Conservation (phyloP, 2,329 filamentous ascomycete species). For the Pseudogymnoascus destructans region DNA sequence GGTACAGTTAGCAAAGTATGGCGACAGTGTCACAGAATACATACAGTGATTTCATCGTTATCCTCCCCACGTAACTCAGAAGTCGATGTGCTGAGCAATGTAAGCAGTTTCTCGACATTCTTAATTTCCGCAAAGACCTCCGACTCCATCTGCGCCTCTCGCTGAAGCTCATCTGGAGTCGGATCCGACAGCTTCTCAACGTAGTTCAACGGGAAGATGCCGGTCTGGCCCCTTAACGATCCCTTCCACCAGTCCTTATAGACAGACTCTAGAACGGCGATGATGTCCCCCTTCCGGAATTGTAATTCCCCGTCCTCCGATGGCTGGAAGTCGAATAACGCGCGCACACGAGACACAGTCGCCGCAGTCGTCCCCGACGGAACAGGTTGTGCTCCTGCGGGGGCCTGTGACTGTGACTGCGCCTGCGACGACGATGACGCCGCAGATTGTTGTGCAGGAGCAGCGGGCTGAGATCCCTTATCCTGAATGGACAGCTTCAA, state of each 20-base stretch:
- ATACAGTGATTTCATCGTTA: conserved; percentile 87
- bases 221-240: conserved; percentile 82
- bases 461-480: conserved; percentile 49
- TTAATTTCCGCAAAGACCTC: conserved; percentile 67
- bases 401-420: conserved; percentile 29
- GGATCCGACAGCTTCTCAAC: conserved; percentile 95
- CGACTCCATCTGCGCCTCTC: conserved; percentile 88
- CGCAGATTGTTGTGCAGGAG: conserved; percentile 23
- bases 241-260: conserved; percentile 99
- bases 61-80: conserved; percentile 72
- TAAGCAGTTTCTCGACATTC: conserved; percentile 71
- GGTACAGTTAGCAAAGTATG: conserved; percentile 24
- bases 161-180: conserved; percentile 83
- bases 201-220: conserved; percentile 97
- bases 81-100: conserved; percentile 77
- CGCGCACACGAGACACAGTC: conserved; percentile 86
- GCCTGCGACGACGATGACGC: conserved; percentile 29
- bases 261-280: conserved; percentile 91
- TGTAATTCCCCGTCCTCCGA: conserved; percentile 90
- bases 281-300: conserved; percentile 93
- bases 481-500: conserved; percentile 87
- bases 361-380: conserved; percentile 84
- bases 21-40: conserved; percentile 19
- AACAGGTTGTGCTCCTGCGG: conserved; percentile 39
- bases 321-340: conserved; percentile 86